Conservation (phyloP, 2,329 filamentous ascomycete species). For the Tolypocladium sp. region DNA sequence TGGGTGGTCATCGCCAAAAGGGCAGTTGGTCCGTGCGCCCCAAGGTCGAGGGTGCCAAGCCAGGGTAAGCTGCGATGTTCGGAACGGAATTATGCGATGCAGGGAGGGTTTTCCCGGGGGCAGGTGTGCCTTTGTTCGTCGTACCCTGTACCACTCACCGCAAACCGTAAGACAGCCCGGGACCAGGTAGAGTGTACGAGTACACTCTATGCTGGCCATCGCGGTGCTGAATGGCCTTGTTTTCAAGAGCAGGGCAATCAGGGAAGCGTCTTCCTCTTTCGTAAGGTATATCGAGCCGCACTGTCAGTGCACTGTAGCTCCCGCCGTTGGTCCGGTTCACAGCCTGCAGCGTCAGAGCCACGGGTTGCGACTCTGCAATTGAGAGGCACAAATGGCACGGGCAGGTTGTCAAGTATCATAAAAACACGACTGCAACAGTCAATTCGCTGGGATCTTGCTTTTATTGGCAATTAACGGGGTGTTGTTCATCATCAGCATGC, state of each 20-base stretch:
- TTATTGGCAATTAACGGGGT: not conserved
- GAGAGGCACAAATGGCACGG: not conserved
- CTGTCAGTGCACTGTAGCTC: not conserved
- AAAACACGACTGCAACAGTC: not conserved
- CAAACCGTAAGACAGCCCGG: not conserved
- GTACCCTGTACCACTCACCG: not conserved
- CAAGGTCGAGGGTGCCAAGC: not conserved
- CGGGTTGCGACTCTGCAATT: not conserved
- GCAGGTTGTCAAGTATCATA: not conserved
- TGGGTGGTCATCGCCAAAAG: slow-evolving; percentile 10
- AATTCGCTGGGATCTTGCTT: not conserved
- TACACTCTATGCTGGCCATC: not conserved
- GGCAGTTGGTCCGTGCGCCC: slow-evolving; percentile 8
- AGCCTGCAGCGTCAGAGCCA: not conserved
- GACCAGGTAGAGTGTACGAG: not conserved
- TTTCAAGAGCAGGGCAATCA: too few species aligned
- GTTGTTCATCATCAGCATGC: too few species aligned
- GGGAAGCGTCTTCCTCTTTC: not conserved
- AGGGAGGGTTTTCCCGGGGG: not conserved
- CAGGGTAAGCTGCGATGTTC: slow-evolving; percentile 2
- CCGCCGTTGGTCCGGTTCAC: not conserved
- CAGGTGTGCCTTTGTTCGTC: not conserved
- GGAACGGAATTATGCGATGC: slow-evolving; percentile 2
- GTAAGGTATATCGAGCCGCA: not conserved
- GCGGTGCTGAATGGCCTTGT: not conserved